Percentiles rank a stretch among this genome's conserved stretches.
These are phyloP conservation scores for Suillus decipiens DNA, from an alignment of 768 basidiomycete genomes.

Conservation along the genomic window DNA sequence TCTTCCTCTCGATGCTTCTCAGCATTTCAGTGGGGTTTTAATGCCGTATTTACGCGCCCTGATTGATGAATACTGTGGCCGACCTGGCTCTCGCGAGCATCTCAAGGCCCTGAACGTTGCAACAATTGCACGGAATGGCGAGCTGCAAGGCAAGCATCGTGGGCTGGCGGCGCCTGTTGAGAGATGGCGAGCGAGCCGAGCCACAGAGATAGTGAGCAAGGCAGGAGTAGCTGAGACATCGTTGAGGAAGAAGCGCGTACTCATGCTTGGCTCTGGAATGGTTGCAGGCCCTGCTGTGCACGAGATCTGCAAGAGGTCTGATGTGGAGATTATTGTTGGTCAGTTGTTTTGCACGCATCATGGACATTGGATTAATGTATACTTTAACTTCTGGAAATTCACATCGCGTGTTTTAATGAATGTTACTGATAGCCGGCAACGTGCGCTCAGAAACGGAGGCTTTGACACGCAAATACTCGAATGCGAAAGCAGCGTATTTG, in stretches of 20 bases:
- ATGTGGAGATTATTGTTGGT: slow-evolving; percentile 80
- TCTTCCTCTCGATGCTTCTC: slow-evolving; percentile 79
- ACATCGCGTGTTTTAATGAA: slow-evolving; percentile 11
- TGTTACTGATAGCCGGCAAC: slow-evolving; percentile 64
- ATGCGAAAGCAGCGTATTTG: slow-evolving; percentile 57
- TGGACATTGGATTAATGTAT: slow-evolving; percentile 18
- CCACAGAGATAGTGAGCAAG: slow-evolving; percentile 2
- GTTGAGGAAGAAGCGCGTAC: slow-evolving; percentile 57
- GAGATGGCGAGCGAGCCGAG: slow-evolving; percentile 35
- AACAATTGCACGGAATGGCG: slow-evolving; percentile 65
- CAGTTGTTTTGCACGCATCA: slow-evolving; percentile 32
- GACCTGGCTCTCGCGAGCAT: slow-evolving; percentile 24
- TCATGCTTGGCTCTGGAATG: slow-evolving; percentile 94
- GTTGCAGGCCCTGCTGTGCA: slow-evolving; percentile 89
- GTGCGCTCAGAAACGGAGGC: slow-evolving; percentile 55
- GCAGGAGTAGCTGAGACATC: slow-evolving; percentile 3
- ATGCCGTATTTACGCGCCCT: slow-evolving; percentile 67
- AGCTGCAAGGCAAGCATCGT: slow-evolving; percentile 49
- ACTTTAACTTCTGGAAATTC: slow-evolving; percentile 10
- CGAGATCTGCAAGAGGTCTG: slow-evolving; percentile 60
- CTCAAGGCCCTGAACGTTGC: slow-evolving; percentile 60
- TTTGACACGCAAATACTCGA: slow-evolving; percentile 43
- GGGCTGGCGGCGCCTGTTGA: slow-evolving; percentile 61
- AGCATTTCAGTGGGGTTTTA: slow-evolving; percentile 69
- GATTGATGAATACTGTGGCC: slow-evolving; percentile 43